Evolutionary conservation across 2,329 filamentous ascomycete species (phyloP).

Genomic region (Aspergillus clavatus): DNA sequence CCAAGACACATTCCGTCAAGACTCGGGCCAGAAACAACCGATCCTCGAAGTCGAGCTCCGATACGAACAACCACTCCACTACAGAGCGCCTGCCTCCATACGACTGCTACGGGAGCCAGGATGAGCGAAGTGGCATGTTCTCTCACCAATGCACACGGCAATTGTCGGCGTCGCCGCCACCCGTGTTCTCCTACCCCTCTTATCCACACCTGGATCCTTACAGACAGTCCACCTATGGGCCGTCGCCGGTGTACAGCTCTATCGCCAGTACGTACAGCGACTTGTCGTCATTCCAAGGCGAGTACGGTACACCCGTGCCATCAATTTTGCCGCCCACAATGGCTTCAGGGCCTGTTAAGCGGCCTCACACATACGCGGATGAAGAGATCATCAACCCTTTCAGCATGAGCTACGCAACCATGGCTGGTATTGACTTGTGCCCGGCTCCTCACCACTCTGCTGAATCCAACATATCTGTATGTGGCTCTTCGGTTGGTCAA

Average conservation of each 20-base stretch:
- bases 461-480: slow-evolving; percentile 42
- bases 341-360: slow-evolving; percentile 44
- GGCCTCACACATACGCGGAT: slow-evolving; percentile 49
- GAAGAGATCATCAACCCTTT: slow-evolving; percentile 56
- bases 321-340: slow-evolving; percentile 44
- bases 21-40: slow-evolving; percentile 23
- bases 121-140: slow-evolving; percentile 52
- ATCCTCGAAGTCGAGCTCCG: slow-evolving; percentile 23
- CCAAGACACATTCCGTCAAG: slow-evolving; percentile 23
- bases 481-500: slow-evolving; percentile 29
- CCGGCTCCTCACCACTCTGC: slow-evolving; percentile 31
- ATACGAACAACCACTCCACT: slow-evolving; percentile 18
- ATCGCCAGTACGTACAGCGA: slow-evolving; percentile 30
- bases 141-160: slow-evolving; percentile 55
- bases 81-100: slow-evolving; percentile 32
- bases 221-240: slow-evolving; percentile 29
- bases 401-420: slow-evolving; percentile 56
- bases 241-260: slow-evolving; percentile 32
- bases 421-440: slow-evolving; percentile 52
- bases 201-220: slow-evolving; percentile 45
- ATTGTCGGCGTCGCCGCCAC: slow-evolving; percentile 56
- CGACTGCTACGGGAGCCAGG: slow-evolving; percentile 32
- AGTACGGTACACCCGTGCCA: slow-evolving; percentile 39
- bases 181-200: slow-evolving; percentile 50
- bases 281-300: slow-evolving; percentile 31